phyloP scores from a whole-genome alignment of 83 land plant genomes.

The Larix sibirica region DNA sequence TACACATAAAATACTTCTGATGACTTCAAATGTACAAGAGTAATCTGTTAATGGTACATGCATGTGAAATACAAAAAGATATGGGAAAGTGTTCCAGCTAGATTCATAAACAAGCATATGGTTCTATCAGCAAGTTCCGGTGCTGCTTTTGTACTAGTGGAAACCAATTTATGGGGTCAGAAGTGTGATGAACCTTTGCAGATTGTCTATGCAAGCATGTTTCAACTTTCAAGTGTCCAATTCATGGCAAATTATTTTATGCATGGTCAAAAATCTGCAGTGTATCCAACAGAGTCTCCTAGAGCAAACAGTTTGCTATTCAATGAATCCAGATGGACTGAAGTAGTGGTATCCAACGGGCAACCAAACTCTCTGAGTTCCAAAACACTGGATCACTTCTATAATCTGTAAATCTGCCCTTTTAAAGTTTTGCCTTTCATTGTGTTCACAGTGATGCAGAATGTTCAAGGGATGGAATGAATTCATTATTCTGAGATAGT shows the following conservation, averaged over 20 bases:
- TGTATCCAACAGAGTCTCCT: background rate
- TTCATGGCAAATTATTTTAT: conserved; percentile 7
- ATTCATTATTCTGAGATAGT: conserved; percentile 1
- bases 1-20: conserved; percentile 23
- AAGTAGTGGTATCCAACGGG: background rate
- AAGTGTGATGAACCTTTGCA: background rate
- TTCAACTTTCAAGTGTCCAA: conserved; percentile 9
- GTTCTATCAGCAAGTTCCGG: conserved; percentile 2
- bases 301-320: background rate
- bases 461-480: background rate
- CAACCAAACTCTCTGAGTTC: background rate
- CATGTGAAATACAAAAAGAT: too few relatives aligned
- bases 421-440: conserved; percentile 10
- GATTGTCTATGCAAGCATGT: background rate
- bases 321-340: background rate
- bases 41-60: background rate
- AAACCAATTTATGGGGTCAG: background rate
- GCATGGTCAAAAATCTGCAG: background rate
- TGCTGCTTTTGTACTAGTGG: background rate
- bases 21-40: background rate
- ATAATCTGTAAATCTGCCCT: background rate
- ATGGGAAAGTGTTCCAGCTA: too few relatives aligned
- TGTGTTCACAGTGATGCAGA: conserved; percentile 9
- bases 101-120: too few relatives aligned
- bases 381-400: background rate